Evolutionary conservation across 352 stramenopile species (phyloP).

Genomic region (Pythium apleroticum): DNA sequence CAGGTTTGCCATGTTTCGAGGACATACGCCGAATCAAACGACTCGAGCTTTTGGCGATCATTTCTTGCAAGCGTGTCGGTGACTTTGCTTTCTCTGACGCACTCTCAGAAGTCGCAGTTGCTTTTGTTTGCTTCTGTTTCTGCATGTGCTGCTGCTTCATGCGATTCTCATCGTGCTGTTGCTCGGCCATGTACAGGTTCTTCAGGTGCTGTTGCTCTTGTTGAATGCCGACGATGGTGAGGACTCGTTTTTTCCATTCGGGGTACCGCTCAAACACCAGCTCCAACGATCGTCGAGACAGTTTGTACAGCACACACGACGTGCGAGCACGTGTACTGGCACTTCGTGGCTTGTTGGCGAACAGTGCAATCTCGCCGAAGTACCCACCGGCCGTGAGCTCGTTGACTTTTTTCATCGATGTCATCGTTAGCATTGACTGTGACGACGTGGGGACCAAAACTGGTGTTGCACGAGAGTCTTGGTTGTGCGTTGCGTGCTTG

Average conservation of each 20-base stretch:
- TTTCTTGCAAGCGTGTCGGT: constrained; percentile 9
- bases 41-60: constrained; percentile 8
- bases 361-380: constrained; percentile 60
- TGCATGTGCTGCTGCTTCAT: constrained; percentile 11
- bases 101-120: background rate
- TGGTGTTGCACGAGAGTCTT: constrained; percentile 21
- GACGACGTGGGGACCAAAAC: background rate
- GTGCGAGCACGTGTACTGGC: constrained; percentile 48
- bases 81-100: constrained; percentile 1
- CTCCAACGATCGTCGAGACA: constrained; percentile 48
- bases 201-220: constrained; percentile 49
- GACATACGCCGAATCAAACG: constrained; percentile 11
- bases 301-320: constrained; percentile 56
- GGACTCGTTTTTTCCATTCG: constrained; percentile 60
- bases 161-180: constrained; percentile 39
- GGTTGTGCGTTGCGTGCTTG: constrained; percentile 4
- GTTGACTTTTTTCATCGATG: constrained; percentile 51
- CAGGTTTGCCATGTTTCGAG: background rate
- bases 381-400: constrained; percentile 51
- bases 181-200: constrained; percentile 62
- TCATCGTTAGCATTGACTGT: background rate
- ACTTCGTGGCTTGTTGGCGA: constrained; percentile 46
- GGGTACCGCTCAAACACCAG: constrained; percentile 65
- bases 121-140: background rate
- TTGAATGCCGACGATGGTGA: constrained; percentile 57